Base-by-base conservation (phyloP, 2,329 filamentous ascomycete genomes). In the Hansfordia pulvinata region DNA sequence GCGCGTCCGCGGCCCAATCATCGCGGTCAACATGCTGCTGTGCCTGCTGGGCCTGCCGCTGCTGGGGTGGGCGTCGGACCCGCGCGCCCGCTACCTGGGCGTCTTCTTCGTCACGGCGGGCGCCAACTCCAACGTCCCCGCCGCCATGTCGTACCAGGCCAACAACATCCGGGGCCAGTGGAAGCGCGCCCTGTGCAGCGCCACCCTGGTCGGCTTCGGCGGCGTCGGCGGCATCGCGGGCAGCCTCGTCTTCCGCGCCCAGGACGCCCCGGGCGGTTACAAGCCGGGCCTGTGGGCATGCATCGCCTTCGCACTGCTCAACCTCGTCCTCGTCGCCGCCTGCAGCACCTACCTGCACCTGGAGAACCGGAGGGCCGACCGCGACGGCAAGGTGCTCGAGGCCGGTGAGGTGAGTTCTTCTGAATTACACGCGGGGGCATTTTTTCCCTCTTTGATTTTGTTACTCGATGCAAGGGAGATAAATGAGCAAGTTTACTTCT, bases 131-230 rank as follows among this genome's bases (percentile, higher is more conserved):
- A 90, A 90, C 46, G 62, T 88, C 4, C 83, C 84, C 0, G 62
- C 72, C 2, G 61, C 71, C 23, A 71, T 92, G 58, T 68, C 80
- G 0, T 90, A 83, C 55, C 82, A 88, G 55, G 80, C 81, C 21
- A 90, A 88, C 54, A 92, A 92, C 52, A 77, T 92, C 43, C 74
- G 80, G 28, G 83, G 82, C 0, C 82, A 90, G 54, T 92, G 82
- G 81, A 92, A 88, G 57, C 71, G 84, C 25, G 82, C 82, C 1
- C 76, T 90, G 38, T 76, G 72, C 47, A 80, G 72, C 32, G 79
- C 82, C 3, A 77, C 75, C 0, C 64, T 88, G 3, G 77, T 90
- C 4, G 78, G 76, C 2, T 71, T 80, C 26, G 81, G 81, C 6
- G 81, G 79, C 3, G 58, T 92, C 15, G 83, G 83, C 19, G 82